These are phyloP conservation scores for Oidiodendron maius DNA, from an alignment of 495 filamentous ascomycete genomes.

Conservation along the genomic window DNA sequence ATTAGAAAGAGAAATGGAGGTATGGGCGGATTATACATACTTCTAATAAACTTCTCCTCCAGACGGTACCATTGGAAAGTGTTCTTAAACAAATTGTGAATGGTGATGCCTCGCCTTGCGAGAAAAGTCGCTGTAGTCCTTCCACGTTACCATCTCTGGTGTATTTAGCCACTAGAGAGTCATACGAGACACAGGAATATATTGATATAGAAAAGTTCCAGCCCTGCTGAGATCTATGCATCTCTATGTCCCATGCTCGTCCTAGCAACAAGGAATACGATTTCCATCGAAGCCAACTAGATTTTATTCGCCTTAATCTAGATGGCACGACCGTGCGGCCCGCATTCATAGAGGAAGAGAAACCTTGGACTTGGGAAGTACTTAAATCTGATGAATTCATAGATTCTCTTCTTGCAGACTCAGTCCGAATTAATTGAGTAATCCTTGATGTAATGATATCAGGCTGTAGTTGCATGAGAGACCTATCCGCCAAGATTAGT, in stretches of 20 bases:
- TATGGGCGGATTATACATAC: background rate
- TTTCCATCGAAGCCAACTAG: background rate
- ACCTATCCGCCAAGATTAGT: slow-evolving; percentile 5
- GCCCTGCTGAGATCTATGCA: background rate
- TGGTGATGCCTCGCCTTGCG: background rate
- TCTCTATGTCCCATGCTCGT: background rate
- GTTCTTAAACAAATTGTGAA: background rate
- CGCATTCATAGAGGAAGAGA: background rate
- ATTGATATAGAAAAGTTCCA: background rate
- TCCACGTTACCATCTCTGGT: background rate
- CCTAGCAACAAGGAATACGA: background rate
- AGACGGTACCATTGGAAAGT: background rate
- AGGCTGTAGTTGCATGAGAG: slow-evolving; percentile 19
- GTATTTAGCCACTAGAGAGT: background rate
- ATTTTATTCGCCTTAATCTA: background rate
- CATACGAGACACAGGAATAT: background rate
- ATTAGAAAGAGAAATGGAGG: background rate
- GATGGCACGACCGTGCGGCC: background rate
- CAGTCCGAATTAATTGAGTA: background rate
- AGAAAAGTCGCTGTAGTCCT: background rate
- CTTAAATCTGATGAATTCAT: background rate
- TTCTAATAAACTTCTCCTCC: background rate
- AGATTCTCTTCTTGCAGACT: background rate
- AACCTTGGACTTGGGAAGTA: background rate
- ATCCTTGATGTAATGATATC: slow-evolving; percentile 21